Percentiles rank a stretch among this genome's conserved stretches.
phyloP scores from a whole-genome alignment of 140 eudicot species.

The Anethum foeniculum region DNA sequence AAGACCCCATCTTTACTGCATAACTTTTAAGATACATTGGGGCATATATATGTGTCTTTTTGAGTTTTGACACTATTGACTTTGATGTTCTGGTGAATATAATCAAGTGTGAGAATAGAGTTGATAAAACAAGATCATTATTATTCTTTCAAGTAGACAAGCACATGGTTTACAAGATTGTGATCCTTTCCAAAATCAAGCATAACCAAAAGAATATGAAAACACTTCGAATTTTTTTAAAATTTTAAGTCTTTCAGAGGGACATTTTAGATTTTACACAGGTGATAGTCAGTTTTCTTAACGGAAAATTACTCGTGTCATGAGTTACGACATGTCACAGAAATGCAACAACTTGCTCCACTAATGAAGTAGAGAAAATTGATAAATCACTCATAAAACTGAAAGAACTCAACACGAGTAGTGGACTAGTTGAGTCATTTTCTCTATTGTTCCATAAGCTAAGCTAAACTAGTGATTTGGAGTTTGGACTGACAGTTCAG shows the following conservation, averaged over 20 bases:
- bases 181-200: neutral
- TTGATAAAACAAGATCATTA: neutral
- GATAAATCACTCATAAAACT: neutral
- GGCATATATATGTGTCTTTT: neutral
- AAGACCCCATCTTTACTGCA: neutral
- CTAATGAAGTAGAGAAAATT: neutral
- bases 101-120: neutral
- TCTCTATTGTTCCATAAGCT: neutral
- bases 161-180: neutral
- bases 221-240: neutral
- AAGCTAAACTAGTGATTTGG: neutral
- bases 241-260: neutral
- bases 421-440: neutral
- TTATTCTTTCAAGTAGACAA: slow-evolving; percentile 5
- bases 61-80: neutral
- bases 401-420: neutral
- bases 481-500: neutral
- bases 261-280: neutral
- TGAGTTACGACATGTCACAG: neutral
- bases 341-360: neutral
- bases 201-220: neutral
- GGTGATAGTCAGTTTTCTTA: neutral
- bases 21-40: neutral
- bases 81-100: neutral
- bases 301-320: neutral